These are phyloP conservation scores for Aspergillus pseudoviridinutans DNA, from an alignment of 2,329 filamentous ascomycete genomes.

Conservation along the genomic window DNA sequence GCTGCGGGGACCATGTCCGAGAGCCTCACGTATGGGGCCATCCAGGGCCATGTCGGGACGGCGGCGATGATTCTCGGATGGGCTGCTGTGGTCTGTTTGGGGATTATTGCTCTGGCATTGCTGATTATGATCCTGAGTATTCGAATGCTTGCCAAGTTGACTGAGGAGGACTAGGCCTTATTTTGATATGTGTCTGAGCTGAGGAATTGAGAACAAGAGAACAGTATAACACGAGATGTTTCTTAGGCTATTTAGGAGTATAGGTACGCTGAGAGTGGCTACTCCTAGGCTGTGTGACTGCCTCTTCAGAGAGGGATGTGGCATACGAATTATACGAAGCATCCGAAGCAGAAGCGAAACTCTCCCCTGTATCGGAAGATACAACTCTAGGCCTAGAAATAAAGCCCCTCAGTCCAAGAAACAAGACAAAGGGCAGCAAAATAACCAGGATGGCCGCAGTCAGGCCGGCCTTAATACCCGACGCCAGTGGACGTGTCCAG, in stretches of 20 bases:
- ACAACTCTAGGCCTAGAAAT: no score
- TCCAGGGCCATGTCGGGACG: slow-evolving; percentile 9
- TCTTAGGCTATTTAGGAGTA: no score
- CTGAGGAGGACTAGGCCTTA: not conserved
- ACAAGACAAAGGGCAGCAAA: no score
- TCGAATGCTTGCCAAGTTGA: not conserved
- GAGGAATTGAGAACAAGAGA: not conserved
- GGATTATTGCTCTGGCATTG: not conserved
- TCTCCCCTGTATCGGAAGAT: no score
- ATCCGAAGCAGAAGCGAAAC: no score
- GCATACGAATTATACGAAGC: no score
- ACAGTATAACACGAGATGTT: not conserved
- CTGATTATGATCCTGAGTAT: slow-evolving; percentile 6
- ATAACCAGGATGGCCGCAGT: not conserved
- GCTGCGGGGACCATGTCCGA: slow-evolving; percentile 10
- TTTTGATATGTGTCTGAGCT: not conserved
- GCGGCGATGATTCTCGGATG: slow-evolving; percentile 16
- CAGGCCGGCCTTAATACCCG: not conserved
- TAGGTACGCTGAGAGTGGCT: no score
- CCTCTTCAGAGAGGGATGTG: no score
- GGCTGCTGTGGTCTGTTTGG: slow-evolving; percentile 6
- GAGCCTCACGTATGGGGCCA: slow-evolving; percentile 7
- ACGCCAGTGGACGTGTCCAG: not conserved
- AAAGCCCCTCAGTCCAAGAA: no score
- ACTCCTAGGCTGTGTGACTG: no score